A percentile compares a stretch with the other conserved stretches of the same genome.
Evolutionary conservation across 225 moss, liverwort and hornwort species (phyloP).

Genomic region (Bryum argenteum): DNA sequence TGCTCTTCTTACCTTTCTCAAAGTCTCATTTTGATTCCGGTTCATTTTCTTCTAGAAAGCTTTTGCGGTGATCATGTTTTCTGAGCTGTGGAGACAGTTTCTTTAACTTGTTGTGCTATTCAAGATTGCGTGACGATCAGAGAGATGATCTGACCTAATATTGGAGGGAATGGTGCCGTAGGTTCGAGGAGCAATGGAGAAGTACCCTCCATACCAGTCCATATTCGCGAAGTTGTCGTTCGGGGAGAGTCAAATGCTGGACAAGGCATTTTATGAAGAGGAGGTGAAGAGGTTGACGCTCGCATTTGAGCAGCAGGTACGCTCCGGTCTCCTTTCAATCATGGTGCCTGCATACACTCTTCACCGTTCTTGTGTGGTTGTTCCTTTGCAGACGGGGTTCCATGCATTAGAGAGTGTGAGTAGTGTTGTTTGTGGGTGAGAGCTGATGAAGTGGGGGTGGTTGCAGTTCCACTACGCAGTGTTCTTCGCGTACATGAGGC

Average conservation of each 20-base stretch:
- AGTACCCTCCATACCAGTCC: constrained; percentile 93
- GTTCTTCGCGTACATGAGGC: constrained; percentile 86
- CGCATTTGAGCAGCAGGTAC: constrained; percentile 95
- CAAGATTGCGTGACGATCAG: neutral
- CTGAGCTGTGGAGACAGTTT: neutral
- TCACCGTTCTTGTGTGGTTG: neutral
- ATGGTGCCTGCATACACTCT: neutral
- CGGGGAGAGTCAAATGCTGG: constrained; percentile 99
- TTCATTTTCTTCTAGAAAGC: neutral
- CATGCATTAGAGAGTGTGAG: too few relatives aligned
- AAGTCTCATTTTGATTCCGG: neutral
- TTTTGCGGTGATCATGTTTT: neutral
- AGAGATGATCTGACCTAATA: neutral
- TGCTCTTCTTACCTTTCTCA: neutral
- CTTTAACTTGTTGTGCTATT: neutral
- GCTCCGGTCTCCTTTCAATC: neutral
- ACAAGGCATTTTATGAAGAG: constrained; percentile 96
- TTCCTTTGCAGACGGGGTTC: neutral
- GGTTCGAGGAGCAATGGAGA: constrained; percentile 94
- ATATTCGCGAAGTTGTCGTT: constrained; percentile 90
- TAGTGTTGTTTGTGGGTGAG: neutral
- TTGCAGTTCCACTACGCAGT: constrained; percentile 93
- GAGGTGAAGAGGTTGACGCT: constrained; percentile 83
- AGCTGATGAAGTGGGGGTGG: neutral
- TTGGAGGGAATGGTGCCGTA: constrained; percentile 24